These are phyloP conservation scores for Pseudogymnoascus sp. DNA, from an alignment of 2,329 filamentous ascomycete species.

Conservation along the genomic window DNA sequence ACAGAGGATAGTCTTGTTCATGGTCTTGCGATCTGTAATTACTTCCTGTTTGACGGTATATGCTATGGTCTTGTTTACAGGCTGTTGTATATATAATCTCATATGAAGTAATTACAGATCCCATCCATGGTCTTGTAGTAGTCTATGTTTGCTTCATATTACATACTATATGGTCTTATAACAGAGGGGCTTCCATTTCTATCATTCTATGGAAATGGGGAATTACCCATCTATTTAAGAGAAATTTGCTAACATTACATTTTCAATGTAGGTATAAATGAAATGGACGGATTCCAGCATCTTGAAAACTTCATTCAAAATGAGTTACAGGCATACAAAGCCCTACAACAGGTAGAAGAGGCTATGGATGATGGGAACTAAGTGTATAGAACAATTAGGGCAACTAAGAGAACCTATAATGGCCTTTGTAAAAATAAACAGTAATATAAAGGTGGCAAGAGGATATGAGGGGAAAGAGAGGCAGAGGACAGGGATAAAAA, in stretches of 20 bases:
- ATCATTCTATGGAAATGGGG: background rate
- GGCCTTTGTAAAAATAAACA: background rate
- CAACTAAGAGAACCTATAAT: background rate
- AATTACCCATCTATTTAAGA: background rate
- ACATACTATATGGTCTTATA: background rate
- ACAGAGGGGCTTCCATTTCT: background rate
- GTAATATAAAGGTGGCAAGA: background rate
- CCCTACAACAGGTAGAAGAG: background rate
- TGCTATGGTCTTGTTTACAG: background rate
- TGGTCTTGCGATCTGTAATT: background rate
- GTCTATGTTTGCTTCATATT: background rate
- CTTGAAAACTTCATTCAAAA: background rate
- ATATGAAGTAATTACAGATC: background rate
- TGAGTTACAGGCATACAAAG: background rate
- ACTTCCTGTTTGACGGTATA: background rate
- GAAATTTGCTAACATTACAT: background rate
- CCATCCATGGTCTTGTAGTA: no score
- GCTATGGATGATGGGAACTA: background rate
- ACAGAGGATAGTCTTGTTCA: background rate
- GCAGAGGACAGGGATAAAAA: background rate
- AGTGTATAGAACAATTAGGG: background rate
- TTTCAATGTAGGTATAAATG: background rate
- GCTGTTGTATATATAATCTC: background rate
- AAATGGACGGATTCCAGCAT: background rate
- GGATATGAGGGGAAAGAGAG: background rate